phyloP scores from a whole-genome alignment of 2,329 filamentous ascomycete genomes.

The Phialophora macrospora region DNA sequence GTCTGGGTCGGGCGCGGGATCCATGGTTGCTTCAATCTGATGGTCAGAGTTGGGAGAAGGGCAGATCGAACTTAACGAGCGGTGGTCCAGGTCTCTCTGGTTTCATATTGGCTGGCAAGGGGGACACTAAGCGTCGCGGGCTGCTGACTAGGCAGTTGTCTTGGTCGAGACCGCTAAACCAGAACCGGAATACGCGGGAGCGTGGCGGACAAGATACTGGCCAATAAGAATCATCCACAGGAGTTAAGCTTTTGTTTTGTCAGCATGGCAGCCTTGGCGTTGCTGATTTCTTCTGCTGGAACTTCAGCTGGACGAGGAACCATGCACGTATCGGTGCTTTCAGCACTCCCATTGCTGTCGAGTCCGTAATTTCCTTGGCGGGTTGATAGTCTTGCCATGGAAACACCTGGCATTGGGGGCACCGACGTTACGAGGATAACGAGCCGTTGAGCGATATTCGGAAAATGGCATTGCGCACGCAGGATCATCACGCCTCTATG shows the following conservation, averaged over 20 bases:
- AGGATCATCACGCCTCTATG: not conserved
- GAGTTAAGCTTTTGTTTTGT: constrained; percentile 4
- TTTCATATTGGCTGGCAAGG: not conserved
- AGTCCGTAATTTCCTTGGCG: not conserved
- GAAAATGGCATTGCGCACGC: not conserved
- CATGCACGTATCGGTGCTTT: not conserved
- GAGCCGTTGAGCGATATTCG: not conserved
- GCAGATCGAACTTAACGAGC: not conserved
- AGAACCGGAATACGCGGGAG: not conserved
- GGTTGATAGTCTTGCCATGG: too few species aligned
- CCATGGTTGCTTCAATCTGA: not conserved
- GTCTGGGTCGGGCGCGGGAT: constrained; percentile 14
- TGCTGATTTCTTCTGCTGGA: not conserved
- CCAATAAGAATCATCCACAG: not conserved
- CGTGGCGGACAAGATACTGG: not conserved
- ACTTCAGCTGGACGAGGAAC: not conserved
- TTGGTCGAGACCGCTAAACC: not conserved
- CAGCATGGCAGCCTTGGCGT: not conserved
- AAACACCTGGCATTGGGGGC: too few species aligned
- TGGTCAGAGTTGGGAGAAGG: not conserved
- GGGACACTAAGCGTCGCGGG: not conserved
- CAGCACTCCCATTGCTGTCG: not conserved
- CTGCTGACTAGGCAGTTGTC: constrained; percentile 3
- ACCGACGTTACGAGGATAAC: not conserved
- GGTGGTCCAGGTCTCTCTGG: not conserved